Evolutionary conservation across 1,284 basidiomycete genomes (phyloP), one percentile per base, ranked within the genome.

Genomic region (Grifola frondosa): DNA sequence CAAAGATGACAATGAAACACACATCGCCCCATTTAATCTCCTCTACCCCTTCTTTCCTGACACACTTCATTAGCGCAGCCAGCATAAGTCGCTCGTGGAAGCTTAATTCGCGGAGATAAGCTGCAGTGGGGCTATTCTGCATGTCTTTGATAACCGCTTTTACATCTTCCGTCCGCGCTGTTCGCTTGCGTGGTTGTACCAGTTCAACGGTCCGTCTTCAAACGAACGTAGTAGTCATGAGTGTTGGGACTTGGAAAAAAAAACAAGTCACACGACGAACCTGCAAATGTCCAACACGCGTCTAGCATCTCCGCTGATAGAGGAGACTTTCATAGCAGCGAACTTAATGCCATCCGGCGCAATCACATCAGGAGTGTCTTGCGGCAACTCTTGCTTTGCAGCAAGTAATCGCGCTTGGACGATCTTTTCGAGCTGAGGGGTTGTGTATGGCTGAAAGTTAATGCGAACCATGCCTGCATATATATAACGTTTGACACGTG

Each of bases 281-380:
- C 92, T 76, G 69, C 94, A 97, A 21, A 97, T 89, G 63, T 99
- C 97, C 43, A 99, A 73, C 24, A 96, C 91, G 24, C 95, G 77
- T 33, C 97, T 74, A 1, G 97, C 97, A 64, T 99, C 97, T 15
- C 97, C 97, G 46, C 91, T 94, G 46, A 97, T 91, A 20, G 87
- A 86, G 13, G 92, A 88, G 40, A 98, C 91, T 58, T 89, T 92
- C 71, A 91, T 92, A 0, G 95, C 85, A 1, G 93, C 92, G 49
- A 96, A 84, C 59, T 84, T 88, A 53, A 99, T 80, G 0, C 90
- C 95, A 57, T 95, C 91, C 0, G 81, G 67, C 9, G 75, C 71
- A 33, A 94, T 79, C 9, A 90, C 84, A 19, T 78, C 75, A 1
- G 65, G 63, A 15, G 66, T 42, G 16, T 64, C 61, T 3, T 59